Conservation (phyloP, 2,329 filamentous ascomycete species). For the Pestalotiopsis sp. region DNA sequence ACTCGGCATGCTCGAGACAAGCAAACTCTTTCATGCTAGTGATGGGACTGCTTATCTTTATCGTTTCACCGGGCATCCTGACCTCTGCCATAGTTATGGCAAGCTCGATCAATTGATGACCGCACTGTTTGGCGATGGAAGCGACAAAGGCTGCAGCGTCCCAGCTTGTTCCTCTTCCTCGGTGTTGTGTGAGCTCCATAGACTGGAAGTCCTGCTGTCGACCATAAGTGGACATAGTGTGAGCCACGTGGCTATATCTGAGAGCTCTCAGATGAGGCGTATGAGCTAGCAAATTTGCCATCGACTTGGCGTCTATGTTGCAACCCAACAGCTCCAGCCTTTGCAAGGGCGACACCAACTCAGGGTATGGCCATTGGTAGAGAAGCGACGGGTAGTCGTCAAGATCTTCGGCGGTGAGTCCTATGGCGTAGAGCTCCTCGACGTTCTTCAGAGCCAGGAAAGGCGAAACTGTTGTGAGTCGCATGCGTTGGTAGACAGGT, state of each 20-base stretch:
- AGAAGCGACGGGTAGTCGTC: background rate
- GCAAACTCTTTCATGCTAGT: constrained; percentile 17
- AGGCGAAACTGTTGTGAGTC: constrained; percentile 11
- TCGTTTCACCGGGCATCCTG: background rate
- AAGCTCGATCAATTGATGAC: constrained; percentile 19
- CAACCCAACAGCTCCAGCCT: constrained; percentile 15
- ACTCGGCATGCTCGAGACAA: constrained; percentile 14
- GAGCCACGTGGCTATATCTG: constrained; percentile 15
- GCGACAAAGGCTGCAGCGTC: constrained; percentile 20
- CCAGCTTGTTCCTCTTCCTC: constrained; percentile 16
- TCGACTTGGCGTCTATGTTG: constrained; percentile 14
- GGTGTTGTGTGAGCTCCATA: background rate
- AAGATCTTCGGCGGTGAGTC: background rate
- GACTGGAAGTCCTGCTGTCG: background rate
- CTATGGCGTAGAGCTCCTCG: constrained; percentile 3
- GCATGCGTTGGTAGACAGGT: background rate
- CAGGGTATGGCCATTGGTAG: constrained; percentile 17
- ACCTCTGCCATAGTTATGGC: constrained; percentile 15
- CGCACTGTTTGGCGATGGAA: constrained; percentile 18
- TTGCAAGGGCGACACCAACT: constrained; percentile 14
- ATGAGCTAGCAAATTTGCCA: constrained; percentile 19
- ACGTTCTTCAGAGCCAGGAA: constrained; percentile 13
- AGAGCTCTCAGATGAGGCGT: constrained; percentile 17
- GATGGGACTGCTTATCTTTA: constrained; percentile 12
- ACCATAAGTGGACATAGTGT: background rate